A percentile compares a stretch with the other conserved stretches of the same genome.
phyloP scores from a whole-genome alignment of 2,329 filamentous ascomycete species.

The Diaporthe ampelina region DNA sequence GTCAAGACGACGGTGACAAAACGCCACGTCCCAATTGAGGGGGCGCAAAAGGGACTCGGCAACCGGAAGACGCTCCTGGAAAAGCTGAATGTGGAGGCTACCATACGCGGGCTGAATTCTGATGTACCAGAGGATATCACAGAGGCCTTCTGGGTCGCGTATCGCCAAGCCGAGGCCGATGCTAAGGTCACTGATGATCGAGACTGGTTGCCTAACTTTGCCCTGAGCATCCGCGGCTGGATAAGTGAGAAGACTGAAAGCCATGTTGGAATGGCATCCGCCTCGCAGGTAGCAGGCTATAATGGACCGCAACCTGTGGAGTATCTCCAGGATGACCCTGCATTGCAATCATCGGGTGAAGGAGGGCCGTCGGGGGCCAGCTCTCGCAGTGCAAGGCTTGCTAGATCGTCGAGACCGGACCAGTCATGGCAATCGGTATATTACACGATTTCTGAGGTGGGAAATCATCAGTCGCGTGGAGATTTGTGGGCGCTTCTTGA shows the following conservation, averaged over 20 bases:
- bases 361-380: background rate
- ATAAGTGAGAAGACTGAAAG: background rate
- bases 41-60: background rate
- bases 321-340: background rate
- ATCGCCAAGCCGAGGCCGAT: background rate
- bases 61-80: background rate
- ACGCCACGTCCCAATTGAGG: background rate
- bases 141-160: background rate
- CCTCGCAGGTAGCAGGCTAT: background rate
- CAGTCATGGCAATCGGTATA: background rate
- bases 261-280: background rate
- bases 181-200: background rate
- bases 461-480: background rate
- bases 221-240: background rate
- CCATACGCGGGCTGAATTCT: background rate
- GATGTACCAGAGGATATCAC: background rate
- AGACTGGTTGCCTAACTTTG: conserved; percentile 5
- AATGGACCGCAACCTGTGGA: background rate
- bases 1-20: background rate
- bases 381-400: background rate
- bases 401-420: too few species aligned
- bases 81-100: background rate
- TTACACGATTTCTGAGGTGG: background rate
- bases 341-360: background rate
- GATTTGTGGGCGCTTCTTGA: conserved; percentile 2